Evolutionary conservation across 371 early-diverging fungal species (phyloP).

Genomic region (Mucor sp.): DNA sequence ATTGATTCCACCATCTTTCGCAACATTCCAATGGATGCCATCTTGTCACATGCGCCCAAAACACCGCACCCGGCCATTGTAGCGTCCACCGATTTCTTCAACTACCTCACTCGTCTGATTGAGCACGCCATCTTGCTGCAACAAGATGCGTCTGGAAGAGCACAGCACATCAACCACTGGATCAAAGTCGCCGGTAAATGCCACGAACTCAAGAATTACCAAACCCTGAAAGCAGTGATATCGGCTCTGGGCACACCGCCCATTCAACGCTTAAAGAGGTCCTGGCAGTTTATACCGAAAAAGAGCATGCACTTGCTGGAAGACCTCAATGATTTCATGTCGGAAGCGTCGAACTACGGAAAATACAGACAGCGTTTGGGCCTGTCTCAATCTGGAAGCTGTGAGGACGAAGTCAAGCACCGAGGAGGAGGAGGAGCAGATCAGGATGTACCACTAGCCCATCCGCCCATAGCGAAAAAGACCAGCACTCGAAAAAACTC

Average conservation of each 20-base stretch:
- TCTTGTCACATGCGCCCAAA: slow-evolving; percentile 66
- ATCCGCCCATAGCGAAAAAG: slow-evolving; percentile 1
- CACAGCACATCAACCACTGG: slow-evolving; percentile 71
- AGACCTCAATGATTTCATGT: slow-evolving; percentile 59
- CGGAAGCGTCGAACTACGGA: slow-evolving; percentile 71
- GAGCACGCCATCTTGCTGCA: slow-evolving; percentile 72
- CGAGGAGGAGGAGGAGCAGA: slow-evolving; percentile 4
- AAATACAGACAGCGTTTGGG: slow-evolving; percentile 63
- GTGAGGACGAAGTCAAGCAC: not conserved
- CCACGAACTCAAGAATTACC: slow-evolving; percentile 67
- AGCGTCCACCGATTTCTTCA: slow-evolving; percentile 80
- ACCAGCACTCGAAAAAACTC: slow-evolving; percentile 12
- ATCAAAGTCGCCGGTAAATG: slow-evolving; percentile 69
- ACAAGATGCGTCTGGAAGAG: slow-evolving; percentile 63
- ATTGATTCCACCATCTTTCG: slow-evolving; percentile 74
- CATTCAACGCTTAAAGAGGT: slow-evolving; percentile 70
- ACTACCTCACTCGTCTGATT: slow-evolving; percentile 75
- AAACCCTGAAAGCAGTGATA: slow-evolving; percentile 74
- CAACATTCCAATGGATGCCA: slow-evolving; percentile 62
- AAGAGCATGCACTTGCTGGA: slow-evolving; percentile 61
- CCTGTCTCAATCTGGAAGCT: not conserved
- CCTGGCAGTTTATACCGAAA: slow-evolving; percentile 75
- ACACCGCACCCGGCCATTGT: slow-evolving; percentile 67
- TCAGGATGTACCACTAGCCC: slow-evolving; percentile 7
- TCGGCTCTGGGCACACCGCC: slow-evolving; percentile 77